Percentiles rank a stretch among this genome's conserved stretches.
phyloP scores from a whole-genome alignment of 352 stramenopile species.

The Globisporangium cederbergense region DNA sequence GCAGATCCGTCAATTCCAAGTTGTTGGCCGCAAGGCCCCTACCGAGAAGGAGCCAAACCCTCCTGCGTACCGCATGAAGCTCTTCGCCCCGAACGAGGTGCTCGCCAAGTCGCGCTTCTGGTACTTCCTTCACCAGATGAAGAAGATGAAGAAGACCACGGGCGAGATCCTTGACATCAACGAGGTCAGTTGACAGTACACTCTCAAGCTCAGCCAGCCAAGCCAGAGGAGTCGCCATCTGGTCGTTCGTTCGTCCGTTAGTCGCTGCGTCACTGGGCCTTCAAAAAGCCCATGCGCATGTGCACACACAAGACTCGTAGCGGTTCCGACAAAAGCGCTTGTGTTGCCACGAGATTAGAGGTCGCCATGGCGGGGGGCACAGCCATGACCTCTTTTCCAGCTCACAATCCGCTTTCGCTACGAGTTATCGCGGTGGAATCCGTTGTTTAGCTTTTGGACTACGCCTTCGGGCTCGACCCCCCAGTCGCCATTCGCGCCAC shows the following conservation, averaged over 20 bases:
- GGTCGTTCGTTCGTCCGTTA: neutral
- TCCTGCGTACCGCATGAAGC: slow-evolving; percentile 98
- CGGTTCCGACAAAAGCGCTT: slow-evolving; percentile 63
- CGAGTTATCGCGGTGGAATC: slow-evolving; percentile 56
- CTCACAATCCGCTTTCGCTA: slow-evolving; percentile 84
- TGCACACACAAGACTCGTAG: slow-evolving; percentile 31
- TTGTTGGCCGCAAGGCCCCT: slow-evolving; percentile 98
- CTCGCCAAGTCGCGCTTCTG: slow-evolving; percentile 99
- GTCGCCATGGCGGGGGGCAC: neutral
- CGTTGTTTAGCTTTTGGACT: slow-evolving; percentile 63
- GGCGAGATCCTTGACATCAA: slow-evolving; percentile 99
- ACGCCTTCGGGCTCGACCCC: neutral
- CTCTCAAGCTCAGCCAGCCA: neutral
- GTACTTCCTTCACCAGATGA: slow-evolving; percentile 99
- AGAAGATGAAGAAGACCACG: slow-evolving; percentile 99
- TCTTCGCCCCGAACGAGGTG: slow-evolving; percentile 96
- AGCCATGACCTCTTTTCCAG: slow-evolving; percentile 50
- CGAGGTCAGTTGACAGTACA: slow-evolving; percentile 82
- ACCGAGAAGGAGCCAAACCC: slow-evolving; percentile 98
- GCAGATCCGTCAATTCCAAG: slow-evolving; percentile 98
- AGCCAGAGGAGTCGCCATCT: neutral
- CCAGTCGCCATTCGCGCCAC: neutral
- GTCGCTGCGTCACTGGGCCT: neutral
- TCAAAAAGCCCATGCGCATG: neutral
- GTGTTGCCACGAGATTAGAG: slow-evolving; percentile 81